These are phyloP conservation scores for Pythium rhizo-oryzae DNA, from an alignment of 352 stramenopile species.

Conservation along the genomic window DNA sequence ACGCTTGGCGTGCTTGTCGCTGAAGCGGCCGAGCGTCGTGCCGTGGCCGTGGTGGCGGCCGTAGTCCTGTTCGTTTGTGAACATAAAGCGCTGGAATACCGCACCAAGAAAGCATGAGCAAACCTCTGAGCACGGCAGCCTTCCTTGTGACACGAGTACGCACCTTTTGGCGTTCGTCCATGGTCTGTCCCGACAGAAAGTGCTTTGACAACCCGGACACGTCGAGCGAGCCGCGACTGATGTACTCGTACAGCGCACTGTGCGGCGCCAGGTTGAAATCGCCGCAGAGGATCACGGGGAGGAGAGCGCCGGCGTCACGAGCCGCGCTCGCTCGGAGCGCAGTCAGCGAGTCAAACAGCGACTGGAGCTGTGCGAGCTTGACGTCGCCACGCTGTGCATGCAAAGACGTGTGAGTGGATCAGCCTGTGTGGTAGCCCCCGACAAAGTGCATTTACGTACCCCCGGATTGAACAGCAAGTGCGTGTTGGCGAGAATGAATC, in stretches of 20 bases:
- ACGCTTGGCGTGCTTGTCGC: conserved; percentile 10
- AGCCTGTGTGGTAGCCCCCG: no score
- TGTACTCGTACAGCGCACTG: conserved; percentile 66
- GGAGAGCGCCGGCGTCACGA: conserved; percentile 11
- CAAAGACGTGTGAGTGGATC: no score
- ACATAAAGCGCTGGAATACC: conserved; percentile 13
- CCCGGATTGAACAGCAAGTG: conserved; percentile 76
- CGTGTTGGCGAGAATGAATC: conserved; percentile 61
- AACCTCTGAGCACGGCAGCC: no score
- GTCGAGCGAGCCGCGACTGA: conserved; percentile 50
- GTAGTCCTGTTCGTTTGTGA: conserved; percentile 26
- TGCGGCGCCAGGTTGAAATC: conserved; percentile 74
- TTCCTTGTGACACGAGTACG: neutral
- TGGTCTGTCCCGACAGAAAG: conserved; percentile 54
- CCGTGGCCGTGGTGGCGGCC: conserved; percentile 28
- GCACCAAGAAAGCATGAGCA: neutral
- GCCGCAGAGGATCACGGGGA: conserved; percentile 56
- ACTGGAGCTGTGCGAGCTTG: conserved; percentile 63
- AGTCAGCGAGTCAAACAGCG: conserved; percentile 42
- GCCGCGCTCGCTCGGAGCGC: conserved; percentile 7
- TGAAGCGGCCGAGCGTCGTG: conserved; percentile 30
- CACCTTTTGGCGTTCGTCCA: conserved; percentile 30
- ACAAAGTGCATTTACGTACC: conserved; percentile 26
- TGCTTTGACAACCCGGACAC: conserved; percentile 46
- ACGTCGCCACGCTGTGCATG: conserved; percentile 57